Conservation (phyloP, 345 rosid species). For the Populus nigra region DNA sequence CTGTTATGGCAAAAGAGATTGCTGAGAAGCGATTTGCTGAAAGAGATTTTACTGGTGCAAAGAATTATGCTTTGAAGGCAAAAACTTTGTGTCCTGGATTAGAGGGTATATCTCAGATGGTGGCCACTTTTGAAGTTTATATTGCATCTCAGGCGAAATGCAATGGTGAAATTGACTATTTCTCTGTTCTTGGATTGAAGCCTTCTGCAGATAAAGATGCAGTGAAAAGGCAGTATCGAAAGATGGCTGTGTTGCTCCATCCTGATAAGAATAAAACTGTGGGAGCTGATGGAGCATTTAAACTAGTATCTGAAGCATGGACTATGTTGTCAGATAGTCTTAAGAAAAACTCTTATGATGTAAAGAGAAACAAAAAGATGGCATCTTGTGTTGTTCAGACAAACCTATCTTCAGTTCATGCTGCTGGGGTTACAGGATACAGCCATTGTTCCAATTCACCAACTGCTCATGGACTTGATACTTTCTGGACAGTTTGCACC, state of each 20-base stretch:
- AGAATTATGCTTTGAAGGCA: conserved; percentile 77
- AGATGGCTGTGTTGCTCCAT: conserved; percentile 89
- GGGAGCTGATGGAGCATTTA: conserved; percentile 98
- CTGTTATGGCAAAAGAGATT: conserved; percentile 72
- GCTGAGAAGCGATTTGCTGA: conserved; percentile 86
- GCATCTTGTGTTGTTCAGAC: conserved; percentile 37
- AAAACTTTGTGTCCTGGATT: conserved; percentile 67
- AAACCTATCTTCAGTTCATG: conserved; percentile 43
- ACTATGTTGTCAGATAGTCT: conserved; percentile 61
- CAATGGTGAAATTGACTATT: conserved; percentile 73
- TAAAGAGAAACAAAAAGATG: conserved; percentile 41
- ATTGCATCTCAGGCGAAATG: conserved; percentile 64
- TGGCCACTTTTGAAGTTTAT: conserved; percentile 90
- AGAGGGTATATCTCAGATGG: conserved; percentile 92
- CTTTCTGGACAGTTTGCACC: conserved; percentile 98
- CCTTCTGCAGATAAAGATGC: conserved; percentile 82
- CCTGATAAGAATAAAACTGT: conserved; percentile 91
- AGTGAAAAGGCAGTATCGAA: conserved; percentile 86
- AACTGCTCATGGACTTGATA: conserved; percentile 61
- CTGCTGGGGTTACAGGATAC: conserved; percentile 44
- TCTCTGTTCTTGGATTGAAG: conserved; percentile 83
- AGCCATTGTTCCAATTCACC: conserved; percentile 52
- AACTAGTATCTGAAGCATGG: conserved; percentile 95
- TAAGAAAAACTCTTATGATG: conserved; percentile 65
- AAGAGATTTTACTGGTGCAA: conserved; percentile 74